Evolutionary conservation across 257 asterid species (phyloP).

Genomic region (Solanum gracilifrons): DNA sequence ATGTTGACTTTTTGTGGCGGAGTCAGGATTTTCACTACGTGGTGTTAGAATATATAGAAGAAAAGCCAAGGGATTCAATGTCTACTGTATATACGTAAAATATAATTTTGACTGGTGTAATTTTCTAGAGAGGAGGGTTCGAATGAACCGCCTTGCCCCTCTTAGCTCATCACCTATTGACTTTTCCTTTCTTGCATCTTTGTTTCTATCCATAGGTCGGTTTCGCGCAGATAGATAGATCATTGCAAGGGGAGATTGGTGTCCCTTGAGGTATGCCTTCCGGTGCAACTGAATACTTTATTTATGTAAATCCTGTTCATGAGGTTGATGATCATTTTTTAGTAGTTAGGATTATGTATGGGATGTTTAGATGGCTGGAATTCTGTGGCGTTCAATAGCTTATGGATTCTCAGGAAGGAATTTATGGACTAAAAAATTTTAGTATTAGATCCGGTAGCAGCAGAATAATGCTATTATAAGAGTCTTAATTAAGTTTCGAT

Average conservation of each 20-base stretch:
- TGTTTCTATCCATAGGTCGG: background rate
- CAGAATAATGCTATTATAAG: background rate
- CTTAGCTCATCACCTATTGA: background rate
- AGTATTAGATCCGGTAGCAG: background rate
- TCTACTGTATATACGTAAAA: background rate
- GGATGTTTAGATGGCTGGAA: background rate
- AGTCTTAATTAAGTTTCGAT: background rate
- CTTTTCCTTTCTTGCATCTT: background rate
- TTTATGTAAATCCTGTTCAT: background rate
- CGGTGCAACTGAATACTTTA: background rate
- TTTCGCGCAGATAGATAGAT: background rate
- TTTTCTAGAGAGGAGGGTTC: background rate
- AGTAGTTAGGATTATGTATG: background rate
- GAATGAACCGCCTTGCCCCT: background rate
- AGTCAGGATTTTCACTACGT: background rate
- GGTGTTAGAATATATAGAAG: background rate
- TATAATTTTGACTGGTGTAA: background rate
- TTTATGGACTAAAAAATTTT: background rate
- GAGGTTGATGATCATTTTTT: background rate
- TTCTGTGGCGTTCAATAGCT: background rate
- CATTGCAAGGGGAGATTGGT: background rate
- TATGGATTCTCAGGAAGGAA: background rate
- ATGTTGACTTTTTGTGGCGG: background rate
- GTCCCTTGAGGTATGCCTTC: background rate
- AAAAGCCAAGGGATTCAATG: background rate